Percentiles rank a stretch among this genome's conserved stretches.
Conservation (phyloP, 768 basidiomycete genomes). For the Punctularia strigosozonata region DNA sequence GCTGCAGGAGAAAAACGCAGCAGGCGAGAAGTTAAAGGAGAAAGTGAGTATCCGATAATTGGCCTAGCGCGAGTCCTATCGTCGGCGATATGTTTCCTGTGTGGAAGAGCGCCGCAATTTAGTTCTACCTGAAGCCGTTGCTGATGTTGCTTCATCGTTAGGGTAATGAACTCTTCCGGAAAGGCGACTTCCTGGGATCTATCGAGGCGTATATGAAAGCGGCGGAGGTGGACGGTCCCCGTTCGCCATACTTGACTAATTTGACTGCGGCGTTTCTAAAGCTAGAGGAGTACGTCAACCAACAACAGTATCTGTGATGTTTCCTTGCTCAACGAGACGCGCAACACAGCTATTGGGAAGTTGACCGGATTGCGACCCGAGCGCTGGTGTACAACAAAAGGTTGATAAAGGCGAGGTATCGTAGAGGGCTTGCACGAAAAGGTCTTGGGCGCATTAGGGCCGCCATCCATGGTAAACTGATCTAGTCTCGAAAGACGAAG, state of each 20-base stretch:
- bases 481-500: not conserved
- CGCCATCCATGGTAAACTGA: constrained; percentile 14
- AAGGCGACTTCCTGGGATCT: constrained; percentile 24
- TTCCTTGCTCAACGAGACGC: too few relatives aligned
- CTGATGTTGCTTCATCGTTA: too few relatives aligned
- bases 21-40: too few relatives aligned
- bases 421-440: constrained; percentile 22
- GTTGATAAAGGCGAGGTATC: constrained; percentile 22
- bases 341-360: constrained; percentile 14
- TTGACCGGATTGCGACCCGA: constrained; percentile 16
- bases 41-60: too few relatives aligned
- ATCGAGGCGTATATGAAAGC: constrained; percentile 30
- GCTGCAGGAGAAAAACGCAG: too few relatives aligned
- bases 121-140: too few relatives aligned
- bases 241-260: constrained; percentile 28
- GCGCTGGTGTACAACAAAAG: constrained; percentile 19
- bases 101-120: too few relatives aligned
- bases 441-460: constrained; percentile 10
- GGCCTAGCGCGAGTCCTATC: too few relatives aligned
- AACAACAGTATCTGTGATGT: not conserved
- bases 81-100: too few relatives aligned
- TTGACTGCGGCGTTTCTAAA: constrained; percentile 31
- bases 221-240: constrained; percentile 22
- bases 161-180: constrained; percentile 33
- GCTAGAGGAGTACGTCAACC: constrained; percentile 21